phyloP scores from a whole-genome alignment of 1,284 basidiomycete genomes.

The Cerrena zonata region DNA sequence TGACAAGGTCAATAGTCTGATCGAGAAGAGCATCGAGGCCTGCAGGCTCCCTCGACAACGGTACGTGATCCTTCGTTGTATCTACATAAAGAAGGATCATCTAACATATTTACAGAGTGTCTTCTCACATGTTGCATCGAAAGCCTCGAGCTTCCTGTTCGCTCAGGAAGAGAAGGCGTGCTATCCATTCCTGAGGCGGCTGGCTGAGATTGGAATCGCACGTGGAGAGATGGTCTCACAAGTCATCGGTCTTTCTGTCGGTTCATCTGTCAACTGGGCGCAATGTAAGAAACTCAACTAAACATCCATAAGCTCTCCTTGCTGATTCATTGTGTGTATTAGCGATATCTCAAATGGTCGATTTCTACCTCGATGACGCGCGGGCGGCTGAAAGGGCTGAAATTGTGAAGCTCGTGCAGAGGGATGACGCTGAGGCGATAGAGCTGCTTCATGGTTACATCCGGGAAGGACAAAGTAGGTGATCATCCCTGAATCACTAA shows the following conservation, averaged over 20 bases:
- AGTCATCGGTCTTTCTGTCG: conserved; percentile 44
- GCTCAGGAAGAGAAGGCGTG: conserved; percentile 31
- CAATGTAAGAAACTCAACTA: conserved; percentile 31
- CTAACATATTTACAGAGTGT: conserved; percentile 6
- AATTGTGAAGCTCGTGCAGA: conserved; percentile 37
- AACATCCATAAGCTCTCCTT: not conserved
- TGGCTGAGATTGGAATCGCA: conserved; percentile 37
- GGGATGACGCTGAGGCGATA: conserved; percentile 30
- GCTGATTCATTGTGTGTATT: conserved; percentile 29
- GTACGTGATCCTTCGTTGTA: conserved; percentile 12
- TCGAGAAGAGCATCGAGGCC: conserved; percentile 37
- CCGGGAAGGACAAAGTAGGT: conserved; percentile 47
- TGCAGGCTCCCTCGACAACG: conserved; percentile 12
- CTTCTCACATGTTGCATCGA: conserved; percentile 1
- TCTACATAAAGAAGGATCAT: not conserved
- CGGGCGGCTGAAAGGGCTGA: conserved; percentile 36
- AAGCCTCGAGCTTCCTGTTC: conserved; percentile 16
- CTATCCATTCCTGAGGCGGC: conserved; percentile 38
- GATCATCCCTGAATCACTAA: not conserved
- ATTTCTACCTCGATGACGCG: conserved; percentile 54
- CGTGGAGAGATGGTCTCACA: conserved; percentile 39
- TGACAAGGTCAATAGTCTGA: conserved; percentile 34
- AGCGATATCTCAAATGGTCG: conserved; percentile 51
- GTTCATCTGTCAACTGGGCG: conserved; percentile 41
- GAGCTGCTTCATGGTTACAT: conserved; percentile 46